Evolutionary conservation across 805 yeast genomes (phyloP), one percentile per base, ranked within the genome.

Genomic region (Candida silvicultrix): DNA sequence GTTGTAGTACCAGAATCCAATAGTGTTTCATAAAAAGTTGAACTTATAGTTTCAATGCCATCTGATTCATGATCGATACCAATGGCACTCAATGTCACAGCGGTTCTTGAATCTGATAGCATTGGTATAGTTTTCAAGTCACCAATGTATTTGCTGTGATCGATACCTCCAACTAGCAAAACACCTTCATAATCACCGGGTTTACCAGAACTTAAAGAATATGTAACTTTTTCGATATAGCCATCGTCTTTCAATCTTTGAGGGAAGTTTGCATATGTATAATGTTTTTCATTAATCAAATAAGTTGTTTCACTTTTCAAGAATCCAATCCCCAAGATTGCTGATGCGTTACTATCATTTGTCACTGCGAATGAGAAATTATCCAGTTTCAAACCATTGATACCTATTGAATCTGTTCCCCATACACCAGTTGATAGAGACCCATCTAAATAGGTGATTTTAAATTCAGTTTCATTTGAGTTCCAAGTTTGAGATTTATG

Each of bases 251-350:
- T 76, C 63, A 86, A 61, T 45, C 73, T 69, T 47, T 67, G 60
- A 1, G 95, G 95, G 42, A 85, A 65, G 59, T 85, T 85, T 44
- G 72, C 71, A 62, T 85, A 86, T 14, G 54, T 52, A 48, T 61
- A 65, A 19, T 52, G 45, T 12, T 38, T n/a, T 8, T 38, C 14
- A 15, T 34, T 34, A 6, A 34, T 31, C 53, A 63, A 55, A 44
- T 57, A 58, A 5, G 84, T 78, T 6, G 78, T 70, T 61, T 88
- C 95, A 44, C 83, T 72, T 29, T 80, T 80, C 3, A 73, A 64
- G 28, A 81, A 71, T 1, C 90, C 89, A 47, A 84, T 76, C 16
- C 89, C 87, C 38, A 83, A 64, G 16, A 85, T 89, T 37, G 92
- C 89, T 18, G 78, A 64, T 4, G 86, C 77, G 46, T 78, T 76